Base-by-base conservation (phyloP, 805 yeast species). In the Starmerella kuoi region DNA sequence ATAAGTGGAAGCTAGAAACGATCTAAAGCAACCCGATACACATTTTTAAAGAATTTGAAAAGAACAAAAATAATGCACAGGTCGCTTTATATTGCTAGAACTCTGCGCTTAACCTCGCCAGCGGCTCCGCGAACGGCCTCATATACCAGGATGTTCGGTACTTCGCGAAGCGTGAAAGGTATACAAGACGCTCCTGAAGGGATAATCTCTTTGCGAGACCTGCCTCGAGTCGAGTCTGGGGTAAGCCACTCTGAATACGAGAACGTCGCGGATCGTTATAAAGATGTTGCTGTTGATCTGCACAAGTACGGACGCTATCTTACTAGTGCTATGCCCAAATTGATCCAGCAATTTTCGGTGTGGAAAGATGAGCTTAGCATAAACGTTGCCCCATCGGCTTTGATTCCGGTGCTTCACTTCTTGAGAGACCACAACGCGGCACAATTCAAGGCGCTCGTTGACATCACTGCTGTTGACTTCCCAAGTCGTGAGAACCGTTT, bases 301-400 rank as follows among this genome's bases (percentile, higher is more conserved):
- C 93, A 81, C 66, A 74, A 76, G 62, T 84, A 80, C 61, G 94
- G 94, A 22, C 71, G 74, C 42, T 84, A 84, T 58, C 60, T 84
- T 50, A 78, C 79, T 71, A 70, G 83, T 7, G 73, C 82, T 49
- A 58, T 84, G 64, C 94, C 94, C 37, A 84, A 82, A 61, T 81
- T 66, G 57, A 71, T 84, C 48, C 93, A 84, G 65, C 79, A 79
- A 60, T 84, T 82, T 55, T 69, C 83, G 5, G 94, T 84, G 37
- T 84, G 94, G 94, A 84, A 84, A 63, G 93, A 84, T 59, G 94
- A 84, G 64, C 72, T 84, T 60, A 73, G 79, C 34, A 61, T 84
- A 39, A 77, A 76, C 60, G 74, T 79, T 46, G 80, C 85, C 2
- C 94, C 94, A 35, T 63, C 72, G 20, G 87, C 85, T 5, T 61